Conservation (phyloP, 2,329 filamentous ascomycete species). For the Thermothelomyces thermophilus region DNA sequence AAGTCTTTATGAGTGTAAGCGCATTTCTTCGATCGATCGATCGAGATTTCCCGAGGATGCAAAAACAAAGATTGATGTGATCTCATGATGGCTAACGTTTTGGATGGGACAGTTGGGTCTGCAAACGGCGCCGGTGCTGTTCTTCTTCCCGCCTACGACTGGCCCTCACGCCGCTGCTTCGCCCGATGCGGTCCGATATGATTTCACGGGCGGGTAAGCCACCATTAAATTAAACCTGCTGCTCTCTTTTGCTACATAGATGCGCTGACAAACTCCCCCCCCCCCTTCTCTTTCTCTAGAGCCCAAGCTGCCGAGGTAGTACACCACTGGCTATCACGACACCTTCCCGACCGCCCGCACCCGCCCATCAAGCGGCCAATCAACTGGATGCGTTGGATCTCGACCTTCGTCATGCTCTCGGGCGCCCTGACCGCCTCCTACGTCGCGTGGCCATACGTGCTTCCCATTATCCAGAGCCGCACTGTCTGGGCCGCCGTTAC, state of each 20-base stretch:
- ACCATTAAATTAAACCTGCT: too few species aligned
- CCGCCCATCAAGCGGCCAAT: slow-evolving; percentile 75
- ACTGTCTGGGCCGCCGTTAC: slow-evolving; percentile 91
- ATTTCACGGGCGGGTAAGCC: slow-evolving; percentile 73
- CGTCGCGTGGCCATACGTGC: slow-evolving; percentile 68
- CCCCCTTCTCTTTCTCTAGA: slow-evolving; percentile 36
- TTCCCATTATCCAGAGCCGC: slow-evolving; percentile 79
- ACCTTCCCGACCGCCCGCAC: slow-evolving; percentile 71
- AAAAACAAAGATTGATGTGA: too few species aligned
- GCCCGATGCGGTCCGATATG: slow-evolving; percentile 66
- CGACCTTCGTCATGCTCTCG: slow-evolving; percentile 60
- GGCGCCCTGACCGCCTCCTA: slow-evolving; percentile 62
- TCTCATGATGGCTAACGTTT: not conserved
- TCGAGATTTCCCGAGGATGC: not conserved
- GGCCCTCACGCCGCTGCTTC: slow-evolving; percentile 71
- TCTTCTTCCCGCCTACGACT: slow-evolving; percentile 78
- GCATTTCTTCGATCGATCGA: not conserved
- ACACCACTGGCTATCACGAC: slow-evolving; percentile 69
- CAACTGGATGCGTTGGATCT: slow-evolving; percentile 74
- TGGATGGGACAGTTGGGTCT: slow-evolving; percentile 63
- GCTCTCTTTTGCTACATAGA: not conserved
- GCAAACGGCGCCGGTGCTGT: slow-evolving; percentile 85
- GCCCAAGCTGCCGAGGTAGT: slow-evolving; percentile 69
- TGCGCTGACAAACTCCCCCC: not conserved
- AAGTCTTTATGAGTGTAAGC: slow-evolving; percentile 77